Conservation (phyloP, 2,329 filamentous ascomycete genomes). For the Botrytis medusae region DNA sequence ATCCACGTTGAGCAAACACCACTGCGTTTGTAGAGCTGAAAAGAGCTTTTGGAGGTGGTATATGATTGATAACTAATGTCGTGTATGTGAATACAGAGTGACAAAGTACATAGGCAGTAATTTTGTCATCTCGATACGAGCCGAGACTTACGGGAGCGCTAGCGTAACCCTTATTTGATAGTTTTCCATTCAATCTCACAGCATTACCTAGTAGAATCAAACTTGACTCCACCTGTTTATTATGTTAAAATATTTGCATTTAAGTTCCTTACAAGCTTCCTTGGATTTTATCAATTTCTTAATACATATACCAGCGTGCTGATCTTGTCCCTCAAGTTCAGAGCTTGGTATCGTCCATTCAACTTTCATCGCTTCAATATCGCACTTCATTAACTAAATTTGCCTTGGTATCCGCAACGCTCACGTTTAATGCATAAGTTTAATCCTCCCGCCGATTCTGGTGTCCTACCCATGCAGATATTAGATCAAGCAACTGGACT, state of each 20-base stretch:
- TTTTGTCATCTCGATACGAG: background rate
- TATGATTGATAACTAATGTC: background rate
- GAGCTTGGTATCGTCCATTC: constrained; percentile 1
- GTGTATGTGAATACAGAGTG: background rate
- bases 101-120: background rate
- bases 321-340: background rate
- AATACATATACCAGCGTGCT: constrained; percentile 28
- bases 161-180: background rate
- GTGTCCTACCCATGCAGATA: background rate
- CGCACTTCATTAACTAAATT: constrained; percentile 1
- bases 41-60: background rate
- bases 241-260: background rate
- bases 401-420: constrained; percentile 10
- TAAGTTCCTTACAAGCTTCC: background rate
- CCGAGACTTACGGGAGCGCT: background rate
- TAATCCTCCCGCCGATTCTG: background rate
- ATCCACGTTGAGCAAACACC: background rate
- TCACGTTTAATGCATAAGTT: background rate
- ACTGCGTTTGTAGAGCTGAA: background rate
- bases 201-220: background rate
- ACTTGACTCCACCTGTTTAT: background rate
- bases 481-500: constrained; percentile 68
- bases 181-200: background rate
- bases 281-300: background rate
- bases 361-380: constrained; percentile 2